These are phyloP conservation scores for Kluyveromyces marxianus DNA, from an alignment of 1,139 yeast species.

Conservation along the genomic window DNA sequence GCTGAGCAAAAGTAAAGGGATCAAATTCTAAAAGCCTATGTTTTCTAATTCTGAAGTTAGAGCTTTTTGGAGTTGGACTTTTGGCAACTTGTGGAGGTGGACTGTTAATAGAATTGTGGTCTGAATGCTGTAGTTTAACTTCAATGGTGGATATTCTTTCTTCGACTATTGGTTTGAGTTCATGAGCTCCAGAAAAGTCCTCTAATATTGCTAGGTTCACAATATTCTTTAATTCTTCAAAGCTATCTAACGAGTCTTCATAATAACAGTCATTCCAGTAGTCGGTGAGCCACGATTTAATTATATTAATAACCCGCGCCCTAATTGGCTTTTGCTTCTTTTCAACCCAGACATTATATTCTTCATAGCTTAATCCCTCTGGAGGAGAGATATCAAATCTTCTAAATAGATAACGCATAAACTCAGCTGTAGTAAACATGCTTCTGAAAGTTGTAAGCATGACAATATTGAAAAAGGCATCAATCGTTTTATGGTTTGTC, in stretches of 20 bases:
- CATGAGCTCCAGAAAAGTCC: constrained; percentile 38
- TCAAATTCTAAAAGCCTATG: constrained; percentile 60
- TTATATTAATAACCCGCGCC: constrained; percentile 58
- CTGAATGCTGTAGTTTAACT: constrained; percentile 1
- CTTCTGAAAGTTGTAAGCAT: constrained; percentile 72
- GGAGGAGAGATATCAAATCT: constrained; percentile 78
- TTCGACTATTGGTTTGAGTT: constrained; percentile 25
- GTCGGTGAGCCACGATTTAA: constrained; percentile 63
- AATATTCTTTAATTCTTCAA: constrained; percentile 50
- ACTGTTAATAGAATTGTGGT: not conserved
- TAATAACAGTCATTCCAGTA: constrained; percentile 71
- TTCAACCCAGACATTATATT: constrained; percentile 72
- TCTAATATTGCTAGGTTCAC: constrained; percentile 43
- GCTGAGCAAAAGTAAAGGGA: constrained; percentile 73
- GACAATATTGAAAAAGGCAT: constrained; percentile 61
- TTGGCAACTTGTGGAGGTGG: constrained; percentile 4
- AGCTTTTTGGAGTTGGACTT: constrained; percentile 10
- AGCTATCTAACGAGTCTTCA: constrained; percentile 36
- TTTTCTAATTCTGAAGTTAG: constrained; percentile 28
- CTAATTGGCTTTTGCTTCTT: constrained; percentile 63
- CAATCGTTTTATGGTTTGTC: constrained; percentile 68
- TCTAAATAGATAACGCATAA: constrained; percentile 53
- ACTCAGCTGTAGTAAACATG: constrained; percentile 60
- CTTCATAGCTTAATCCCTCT: constrained; percentile 78
- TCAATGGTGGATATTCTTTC: constrained; percentile 14